phyloP scores from a whole-genome alignment of 805 yeast genomes.

The Lachancea waltii region DNA sequence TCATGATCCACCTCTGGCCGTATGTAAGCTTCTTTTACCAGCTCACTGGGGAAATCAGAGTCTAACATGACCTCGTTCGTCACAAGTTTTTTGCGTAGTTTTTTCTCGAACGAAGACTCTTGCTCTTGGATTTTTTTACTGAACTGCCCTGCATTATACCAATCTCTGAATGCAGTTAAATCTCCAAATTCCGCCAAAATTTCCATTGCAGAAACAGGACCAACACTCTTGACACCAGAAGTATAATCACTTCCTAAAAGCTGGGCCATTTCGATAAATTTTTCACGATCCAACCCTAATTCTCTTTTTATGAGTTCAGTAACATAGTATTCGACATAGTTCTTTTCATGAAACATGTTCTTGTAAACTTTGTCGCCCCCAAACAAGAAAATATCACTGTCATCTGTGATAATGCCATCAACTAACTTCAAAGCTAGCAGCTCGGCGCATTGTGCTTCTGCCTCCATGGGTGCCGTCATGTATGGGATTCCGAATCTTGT shows the following conservation, averaged over 20 bases:
- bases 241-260: constrained; percentile 94
- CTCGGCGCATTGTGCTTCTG: constrained; percentile 97
- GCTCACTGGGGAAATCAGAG: constrained; percentile 60
- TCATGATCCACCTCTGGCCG: constrained; percentile 83
- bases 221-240: constrained; percentile 85
- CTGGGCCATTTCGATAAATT: constrained; percentile 73
- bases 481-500: constrained; percentile 90
- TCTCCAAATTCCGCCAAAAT: constrained; percentile 74
- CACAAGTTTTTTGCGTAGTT: constrained; percentile 48
- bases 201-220: constrained; percentile 90
- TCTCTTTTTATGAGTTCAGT: constrained; percentile 50
- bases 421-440: constrained; percentile 61
- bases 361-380: constrained; percentile 82
- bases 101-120: constrained; percentile 47
- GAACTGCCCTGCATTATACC: constrained; percentile 41
- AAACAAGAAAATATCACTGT: constrained; percentile 91
- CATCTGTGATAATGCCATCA: constrained; percentile 95
- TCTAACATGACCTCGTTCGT: constrained; percentile 53
- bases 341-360: constrained; percentile 90
- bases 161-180: constrained; percentile 33
- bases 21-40: constrained; percentile 66
- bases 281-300: constrained; percentile 56
- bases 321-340: constrained; percentile 81
- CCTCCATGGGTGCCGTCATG: constrained; percentile 96
- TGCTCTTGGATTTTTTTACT: constrained; percentile 35